Evolutionary conservation across 2,329 filamentous ascomycete species (phyloP).

Genomic region (Colletotrichum cordylinicola): DNA sequence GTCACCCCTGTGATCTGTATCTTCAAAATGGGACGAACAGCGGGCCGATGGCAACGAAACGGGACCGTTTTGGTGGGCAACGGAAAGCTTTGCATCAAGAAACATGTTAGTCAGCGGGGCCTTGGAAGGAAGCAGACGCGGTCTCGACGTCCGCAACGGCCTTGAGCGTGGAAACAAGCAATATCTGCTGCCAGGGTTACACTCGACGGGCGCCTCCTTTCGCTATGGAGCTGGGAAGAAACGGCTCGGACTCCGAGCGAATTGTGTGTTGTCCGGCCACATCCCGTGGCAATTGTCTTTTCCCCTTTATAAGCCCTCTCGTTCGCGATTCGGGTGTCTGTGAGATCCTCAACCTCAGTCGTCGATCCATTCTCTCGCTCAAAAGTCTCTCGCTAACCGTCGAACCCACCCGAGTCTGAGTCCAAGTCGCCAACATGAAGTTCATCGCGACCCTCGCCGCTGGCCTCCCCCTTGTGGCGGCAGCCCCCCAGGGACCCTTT

Average conservation of each 20-base stretch:
- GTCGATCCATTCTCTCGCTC: neutral
- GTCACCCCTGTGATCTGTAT: neutral
- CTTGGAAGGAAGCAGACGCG: neutral
- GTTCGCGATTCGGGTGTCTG: neutral
- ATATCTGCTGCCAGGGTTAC: neutral
- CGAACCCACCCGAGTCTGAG: neutral
- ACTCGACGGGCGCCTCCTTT: neutral
- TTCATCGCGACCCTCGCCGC: slow-evolving; percentile 4
- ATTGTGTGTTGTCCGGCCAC: neutral
- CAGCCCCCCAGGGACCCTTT: neutral
- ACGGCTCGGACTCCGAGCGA: slow-evolving; percentile 9
- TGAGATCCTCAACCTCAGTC: neutral
- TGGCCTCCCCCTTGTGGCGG: slow-evolving; percentile 8
- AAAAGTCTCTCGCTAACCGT: neutral
- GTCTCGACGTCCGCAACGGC: neutral
- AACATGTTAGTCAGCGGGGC: neutral
- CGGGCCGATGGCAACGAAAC: neutral
- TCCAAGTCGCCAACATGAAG: neutral
- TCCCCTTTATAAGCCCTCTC: slow-evolving; percentile 1
- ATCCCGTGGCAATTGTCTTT: neutral
- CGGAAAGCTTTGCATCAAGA: neutral
- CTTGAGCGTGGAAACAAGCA: neutral
- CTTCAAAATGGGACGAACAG: slow-evolving; percentile 7
- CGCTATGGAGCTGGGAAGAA: neutral
- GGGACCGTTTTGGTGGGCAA: neutral